A percentile compares a stretch with the other conserved stretches of the same genome.
phyloP scores from a whole-genome alignment of 192 early-diverging fungal species.

The Coemansia umbellata region DNA sequence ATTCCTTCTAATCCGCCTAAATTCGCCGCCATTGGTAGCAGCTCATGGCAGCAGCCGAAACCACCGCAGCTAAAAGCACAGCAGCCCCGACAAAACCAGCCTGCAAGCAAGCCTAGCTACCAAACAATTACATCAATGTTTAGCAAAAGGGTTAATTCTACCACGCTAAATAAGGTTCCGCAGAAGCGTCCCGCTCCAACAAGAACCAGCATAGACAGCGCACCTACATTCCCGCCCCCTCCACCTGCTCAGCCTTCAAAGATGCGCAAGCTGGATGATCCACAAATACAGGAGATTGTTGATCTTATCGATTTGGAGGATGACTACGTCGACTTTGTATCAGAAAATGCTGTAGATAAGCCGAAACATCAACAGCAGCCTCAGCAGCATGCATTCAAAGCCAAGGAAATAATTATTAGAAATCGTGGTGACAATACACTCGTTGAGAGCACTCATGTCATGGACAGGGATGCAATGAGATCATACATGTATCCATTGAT shows the following conservation, averaged over 20 bases:
- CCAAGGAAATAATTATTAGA: conserved; percentile 14
- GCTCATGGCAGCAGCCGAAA: conserved; percentile 6
- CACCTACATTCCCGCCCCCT: not conserved
- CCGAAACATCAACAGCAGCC: not conserved
- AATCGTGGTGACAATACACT: conserved; percentile 42
- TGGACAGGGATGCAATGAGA: conserved; percentile 28
- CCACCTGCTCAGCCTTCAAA: conserved; percentile 10
- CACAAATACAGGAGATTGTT: not conserved
- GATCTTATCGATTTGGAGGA: conserved; percentile 23
- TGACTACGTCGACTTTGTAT: conserved; percentile 23
- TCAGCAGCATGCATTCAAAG: conserved; percentile 11
- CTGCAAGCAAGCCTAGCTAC: conserved; percentile 17
- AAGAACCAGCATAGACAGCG: not conserved
- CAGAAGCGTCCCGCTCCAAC: conserved; percentile 3
- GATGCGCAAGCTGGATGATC: not conserved
- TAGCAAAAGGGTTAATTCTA: not conserved
- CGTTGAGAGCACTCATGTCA: conserved; percentile 26
- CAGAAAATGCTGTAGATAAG: not conserved
- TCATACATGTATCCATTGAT: conserved; percentile 47
- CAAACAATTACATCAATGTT: conserved; percentile 41
- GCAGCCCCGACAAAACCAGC: not conserved
- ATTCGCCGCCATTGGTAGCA: not conserved
- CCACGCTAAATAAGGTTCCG: not conserved
- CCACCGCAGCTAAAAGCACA: conserved; percentile 1
- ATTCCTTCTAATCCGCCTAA: not conserved